phyloP scores from a whole-genome alignment of 495 filamentous ascomycete genomes.

The Aspergillus ostianus region DNA sequence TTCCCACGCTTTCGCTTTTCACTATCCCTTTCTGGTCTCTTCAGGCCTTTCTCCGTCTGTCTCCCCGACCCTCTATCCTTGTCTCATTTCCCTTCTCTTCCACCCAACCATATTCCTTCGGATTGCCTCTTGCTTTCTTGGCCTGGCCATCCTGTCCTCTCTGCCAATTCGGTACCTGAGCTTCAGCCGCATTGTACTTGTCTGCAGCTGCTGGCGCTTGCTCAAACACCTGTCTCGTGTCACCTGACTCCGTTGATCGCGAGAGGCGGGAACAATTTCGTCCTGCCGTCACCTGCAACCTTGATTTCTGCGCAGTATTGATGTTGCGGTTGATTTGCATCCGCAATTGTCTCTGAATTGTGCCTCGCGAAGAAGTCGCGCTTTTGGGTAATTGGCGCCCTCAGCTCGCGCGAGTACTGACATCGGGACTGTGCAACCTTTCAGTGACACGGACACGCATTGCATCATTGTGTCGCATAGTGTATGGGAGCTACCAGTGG shows the following conservation, averaged over 20 bases:
- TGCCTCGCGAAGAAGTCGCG: neutral
- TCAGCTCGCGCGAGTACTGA: constrained; percentile 11
- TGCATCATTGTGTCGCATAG: constrained; percentile 47
- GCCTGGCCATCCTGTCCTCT: neutral
- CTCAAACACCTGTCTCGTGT: neutral
- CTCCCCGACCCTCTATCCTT: constrained; percentile 6
- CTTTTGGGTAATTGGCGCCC: neutral
- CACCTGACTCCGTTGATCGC: neutral
- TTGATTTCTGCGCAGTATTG: neutral
- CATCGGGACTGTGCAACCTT: constrained; percentile 22
- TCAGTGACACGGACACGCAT: constrained; percentile 22
- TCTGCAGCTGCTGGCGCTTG: constrained; percentile 8
- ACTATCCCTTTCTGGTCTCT: constrained; percentile 17
- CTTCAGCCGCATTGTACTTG: constrained; percentile 1
- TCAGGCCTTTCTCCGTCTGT: constrained; percentile 10
- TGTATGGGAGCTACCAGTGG: constrained; percentile 9
- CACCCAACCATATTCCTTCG: constrained; percentile 5
- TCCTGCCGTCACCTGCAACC: neutral
- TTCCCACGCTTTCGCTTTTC: constrained; percentile 2
- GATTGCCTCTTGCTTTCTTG: constrained; percentile 7
- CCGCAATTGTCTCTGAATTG: neutral
- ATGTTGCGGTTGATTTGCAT: neutral
- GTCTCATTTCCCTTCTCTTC: constrained; percentile 14
- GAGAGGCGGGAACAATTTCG: neutral
- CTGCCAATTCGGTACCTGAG: no score